Base-by-base conservation (phyloP, 352 stramenopile genomes). In the Phytophthora syringae region DNA sequence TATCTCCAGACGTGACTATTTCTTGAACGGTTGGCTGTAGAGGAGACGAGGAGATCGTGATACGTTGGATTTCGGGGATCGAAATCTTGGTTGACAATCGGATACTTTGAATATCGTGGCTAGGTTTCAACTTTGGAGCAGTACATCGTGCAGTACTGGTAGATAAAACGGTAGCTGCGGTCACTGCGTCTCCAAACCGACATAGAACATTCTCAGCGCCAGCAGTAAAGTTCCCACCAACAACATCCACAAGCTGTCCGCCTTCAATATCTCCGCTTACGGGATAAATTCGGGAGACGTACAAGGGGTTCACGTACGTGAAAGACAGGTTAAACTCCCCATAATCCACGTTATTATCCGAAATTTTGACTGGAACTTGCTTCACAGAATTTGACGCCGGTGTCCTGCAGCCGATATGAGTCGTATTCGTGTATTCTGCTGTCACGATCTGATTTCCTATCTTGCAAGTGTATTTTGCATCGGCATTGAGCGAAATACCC, bases 101-200 rank as follows among this genome's bases (percentile, higher is more conserved):
- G 20, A 98, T 61, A n/a, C 82, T 77, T 71, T 97, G 88, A 22
- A 98, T 75, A 59, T 97, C 90, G 18, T 79, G 72, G 34, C 97
- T 80, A 44, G 79, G 75, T 25, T 78, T 71, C 22, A 97, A 72
- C 20, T 72, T 71, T 16, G 92, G 91, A 5, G 80, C 79, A 1
- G 64, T 36, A 59, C 94, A 98, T 12, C 70, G 71, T 12, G 92
- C 78, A 30, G 86, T 79, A 6, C 67, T 74, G 2, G 71, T 18
- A 0, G 92, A 95, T 4, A 96, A 28, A 52, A 91, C 84, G 0
- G 52, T 74, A 16, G 85, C 89, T 69, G 86, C 60, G 0, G 94
- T 86, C 10, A 89, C 67, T 7, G 76, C 72, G 11, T 97, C 82
- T 40, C 92, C 94, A 77, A 98, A 98, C 12, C 89, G 84, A 70